A percentile compares a stretch with the other conserved stretches of the same genome.
These are phyloP conservation scores for Irpex sp. DNA, from an alignment of 1,284 basidiomycete species.

Conservation along the genomic window DNA sequence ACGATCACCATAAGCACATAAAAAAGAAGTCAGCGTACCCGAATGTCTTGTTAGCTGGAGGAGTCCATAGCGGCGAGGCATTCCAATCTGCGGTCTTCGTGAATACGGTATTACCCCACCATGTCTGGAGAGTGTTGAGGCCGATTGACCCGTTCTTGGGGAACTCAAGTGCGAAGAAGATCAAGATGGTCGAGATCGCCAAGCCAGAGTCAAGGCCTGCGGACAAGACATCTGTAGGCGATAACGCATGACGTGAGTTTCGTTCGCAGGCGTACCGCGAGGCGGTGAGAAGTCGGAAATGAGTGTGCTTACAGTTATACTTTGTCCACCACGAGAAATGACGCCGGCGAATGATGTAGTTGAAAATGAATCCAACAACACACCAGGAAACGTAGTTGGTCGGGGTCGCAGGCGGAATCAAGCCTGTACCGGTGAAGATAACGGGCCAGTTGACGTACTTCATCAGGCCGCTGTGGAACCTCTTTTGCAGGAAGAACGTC, in stretches of 20 bases:
- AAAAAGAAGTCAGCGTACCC: constrained; percentile 6
- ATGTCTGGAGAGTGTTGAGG: constrained; percentile 33
- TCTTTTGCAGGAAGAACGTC: constrained; percentile 33
- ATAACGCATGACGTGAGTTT: neutral
- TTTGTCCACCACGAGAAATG: constrained; percentile 49
- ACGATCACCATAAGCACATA: too few relatives aligned
- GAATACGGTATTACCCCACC: constrained; percentile 44
- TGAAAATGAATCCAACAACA: constrained; percentile 44
- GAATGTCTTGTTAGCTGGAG: constrained; percentile 7
- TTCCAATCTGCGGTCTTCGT: constrained; percentile 14
- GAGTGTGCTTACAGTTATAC: constrained; percentile 39
- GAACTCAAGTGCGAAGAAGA: constrained; percentile 47
- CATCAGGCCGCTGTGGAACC: constrained; percentile 21
- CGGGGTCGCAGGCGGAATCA: constrained; percentile 45
- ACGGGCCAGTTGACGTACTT: constrained; percentile 39
- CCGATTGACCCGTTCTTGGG: constrained; percentile 47
- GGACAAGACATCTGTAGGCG: constrained; percentile 43
- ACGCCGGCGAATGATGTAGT: constrained; percentile 42
- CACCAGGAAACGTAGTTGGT: constrained; percentile 41
- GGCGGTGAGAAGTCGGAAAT: neutral
- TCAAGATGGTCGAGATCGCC: constrained; percentile 41
- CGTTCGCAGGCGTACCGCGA: neutral
- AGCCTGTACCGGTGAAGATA: constrained; percentile 43
- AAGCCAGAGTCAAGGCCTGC: constrained; percentile 52
- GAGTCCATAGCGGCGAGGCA: constrained; percentile 6